Conservation (phyloP, 495 filamentous ascomycete species). For the Neurospora pannonica region DNA sequence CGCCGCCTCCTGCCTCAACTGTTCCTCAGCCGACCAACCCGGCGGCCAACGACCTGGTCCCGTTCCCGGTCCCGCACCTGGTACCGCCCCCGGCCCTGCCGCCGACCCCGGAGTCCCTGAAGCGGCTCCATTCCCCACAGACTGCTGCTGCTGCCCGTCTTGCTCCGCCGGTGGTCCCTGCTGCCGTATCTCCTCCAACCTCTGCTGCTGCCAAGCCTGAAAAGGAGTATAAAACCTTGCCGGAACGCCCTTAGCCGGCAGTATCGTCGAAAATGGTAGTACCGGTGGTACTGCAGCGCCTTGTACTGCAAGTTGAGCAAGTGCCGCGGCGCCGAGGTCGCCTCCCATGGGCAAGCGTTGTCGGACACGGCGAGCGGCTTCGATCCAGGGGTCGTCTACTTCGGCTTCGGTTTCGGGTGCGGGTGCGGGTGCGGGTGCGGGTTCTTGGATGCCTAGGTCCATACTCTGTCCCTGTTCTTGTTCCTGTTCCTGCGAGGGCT, state of each 20-base stretch:
- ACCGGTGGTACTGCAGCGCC: background rate
- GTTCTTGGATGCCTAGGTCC: background rate
- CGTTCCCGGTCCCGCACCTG: background rate
- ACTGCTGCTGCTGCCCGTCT: background rate
- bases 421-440: background rate
- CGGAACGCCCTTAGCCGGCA: background rate
- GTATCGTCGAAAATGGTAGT: background rate
- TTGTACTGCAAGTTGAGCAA: background rate
- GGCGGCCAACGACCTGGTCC: background rate
- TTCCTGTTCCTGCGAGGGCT: background rate
- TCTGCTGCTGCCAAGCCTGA: background rate
- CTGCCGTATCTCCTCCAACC: background rate
- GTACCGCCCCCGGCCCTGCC: background rate
- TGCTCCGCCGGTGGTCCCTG: background rate
- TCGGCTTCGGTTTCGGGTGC: background rate
- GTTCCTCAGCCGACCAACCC: constrained; percentile 14
- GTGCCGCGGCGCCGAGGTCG: background rate
- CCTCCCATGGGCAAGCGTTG: background rate
- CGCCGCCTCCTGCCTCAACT: constrained; percentile 16
- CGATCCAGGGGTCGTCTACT: background rate
- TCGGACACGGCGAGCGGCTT: background rate
- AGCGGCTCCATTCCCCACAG: background rate
- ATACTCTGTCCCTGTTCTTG: background rate
- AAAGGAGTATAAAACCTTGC: background rate
- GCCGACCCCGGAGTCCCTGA: background rate